Evolutionary conservation across 1,284 basidiomycete species (phyloP).

Genomic region (Macrocystidia cucumis): DNA sequence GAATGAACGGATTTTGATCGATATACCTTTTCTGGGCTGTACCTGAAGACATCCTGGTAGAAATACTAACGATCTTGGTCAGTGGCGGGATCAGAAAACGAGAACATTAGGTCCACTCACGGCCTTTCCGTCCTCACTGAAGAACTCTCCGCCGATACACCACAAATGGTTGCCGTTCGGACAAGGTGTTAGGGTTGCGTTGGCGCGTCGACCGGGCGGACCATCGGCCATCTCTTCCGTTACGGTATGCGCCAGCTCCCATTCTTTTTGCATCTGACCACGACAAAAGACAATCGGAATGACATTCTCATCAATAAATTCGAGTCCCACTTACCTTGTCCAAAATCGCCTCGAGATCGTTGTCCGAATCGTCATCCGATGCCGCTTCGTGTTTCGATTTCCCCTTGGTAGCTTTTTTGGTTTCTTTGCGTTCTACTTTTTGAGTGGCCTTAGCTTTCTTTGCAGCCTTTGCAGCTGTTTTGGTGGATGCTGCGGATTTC

Average conservation of each 20-base stretch:
- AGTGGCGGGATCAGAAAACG: neutral
- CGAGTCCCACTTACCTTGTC: conserved; percentile 44
- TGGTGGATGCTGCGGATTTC: conserved; percentile 33
- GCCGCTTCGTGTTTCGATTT: conserved; percentile 46
- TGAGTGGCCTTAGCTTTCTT: conserved; percentile 69
- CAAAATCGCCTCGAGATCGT: conserved; percentile 77
- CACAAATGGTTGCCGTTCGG: conserved; percentile 75
- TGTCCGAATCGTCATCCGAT: conserved; percentile 64
- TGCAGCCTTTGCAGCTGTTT: conserved; percentile 49
- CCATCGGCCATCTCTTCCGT: conserved; percentile 73
- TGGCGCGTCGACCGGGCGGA: conserved; percentile 74
- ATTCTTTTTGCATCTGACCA: conserved; percentile 67
- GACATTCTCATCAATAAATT: neutral
- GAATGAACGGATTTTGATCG: neutral
- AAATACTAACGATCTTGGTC: conserved; percentile 42
- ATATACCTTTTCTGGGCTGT: conserved; percentile 68
- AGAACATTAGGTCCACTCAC: conserved; percentile 30
- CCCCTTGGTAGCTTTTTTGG: conserved; percentile 42
- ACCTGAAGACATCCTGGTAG: conserved; percentile 78
- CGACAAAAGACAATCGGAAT: conserved; percentile 5
- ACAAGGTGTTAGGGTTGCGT: conserved; percentile 73
- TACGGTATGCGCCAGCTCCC: conserved; percentile 68
- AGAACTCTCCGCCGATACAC: conserved; percentile 81
- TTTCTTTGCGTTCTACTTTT: conserved; percentile 62
- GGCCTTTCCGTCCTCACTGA: conserved; percentile 75